Percentiles rank a stretch among this genome's conserved stretches.
phyloP scores from a whole-genome alignment of 352 stramenopile species.

The Globisporangium recalcitrans region DNA sequence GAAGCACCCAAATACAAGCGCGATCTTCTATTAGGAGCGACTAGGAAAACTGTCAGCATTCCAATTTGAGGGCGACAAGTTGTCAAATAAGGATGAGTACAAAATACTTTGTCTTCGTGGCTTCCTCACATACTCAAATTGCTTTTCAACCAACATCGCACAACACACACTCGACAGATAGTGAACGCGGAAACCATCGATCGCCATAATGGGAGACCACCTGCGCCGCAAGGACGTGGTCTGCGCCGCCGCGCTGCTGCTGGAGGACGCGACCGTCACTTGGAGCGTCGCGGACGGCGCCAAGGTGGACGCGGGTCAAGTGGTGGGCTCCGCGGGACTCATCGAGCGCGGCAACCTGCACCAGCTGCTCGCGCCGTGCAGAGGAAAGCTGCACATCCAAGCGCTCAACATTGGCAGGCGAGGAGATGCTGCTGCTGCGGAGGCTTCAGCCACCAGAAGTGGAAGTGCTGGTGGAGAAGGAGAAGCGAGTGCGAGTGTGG shows the following conservation, averaged over 20 bases:
- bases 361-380: slow-evolving; percentile 80
- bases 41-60: not conserved
- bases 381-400: slow-evolving; percentile 71
- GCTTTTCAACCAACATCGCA: slow-evolving; percentile 2
- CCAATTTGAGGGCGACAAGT: not conserved
- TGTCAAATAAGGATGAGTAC: not conserved
- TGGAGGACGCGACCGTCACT: slow-evolving; percentile 21
- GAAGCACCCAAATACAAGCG: not conserved
- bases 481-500: slow-evolving; percentile 9
- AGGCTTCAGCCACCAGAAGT: not conserved
- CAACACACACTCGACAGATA: not conserved
- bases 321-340: slow-evolving; percentile 41
- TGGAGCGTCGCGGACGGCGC: slow-evolving; percentile 46
- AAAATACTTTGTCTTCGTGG: no score
- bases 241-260: slow-evolving; percentile 30
- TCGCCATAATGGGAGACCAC: slow-evolving; percentile 26
- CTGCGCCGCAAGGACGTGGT: slow-evolving; percentile 50
- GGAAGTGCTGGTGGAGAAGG: not conserved
- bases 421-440: not conserved
- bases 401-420: slow-evolving; percentile 3
- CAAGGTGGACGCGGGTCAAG: slow-evolving; percentile 52
- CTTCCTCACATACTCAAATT: no score
- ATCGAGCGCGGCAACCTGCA: slow-evolving; percentile 58
- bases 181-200: not conserved
- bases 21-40: slow-evolving; percentile 1